Evolutionary conservation across 2,329 filamentous ascomycete species (phyloP).

Genomic region (Drechslera avenae): DNA sequence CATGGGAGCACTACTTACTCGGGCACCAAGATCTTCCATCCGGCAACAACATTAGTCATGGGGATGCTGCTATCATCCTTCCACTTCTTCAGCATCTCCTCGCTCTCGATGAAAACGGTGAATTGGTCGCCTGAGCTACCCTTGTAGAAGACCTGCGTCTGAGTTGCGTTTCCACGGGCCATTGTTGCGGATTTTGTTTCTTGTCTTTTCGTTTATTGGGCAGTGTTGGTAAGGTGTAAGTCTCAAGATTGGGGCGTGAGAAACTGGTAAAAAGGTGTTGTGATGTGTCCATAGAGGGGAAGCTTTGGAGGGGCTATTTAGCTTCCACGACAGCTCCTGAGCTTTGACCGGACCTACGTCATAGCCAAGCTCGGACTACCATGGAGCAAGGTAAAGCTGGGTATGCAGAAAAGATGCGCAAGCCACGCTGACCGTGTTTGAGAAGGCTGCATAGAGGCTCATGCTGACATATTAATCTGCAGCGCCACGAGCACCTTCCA

Average conservation of each 20-base stretch:
- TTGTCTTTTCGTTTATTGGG: conserved; percentile 3
- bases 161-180: conserved; percentile 57
- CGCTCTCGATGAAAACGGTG: conserved; percentile 67
- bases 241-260: background rate
- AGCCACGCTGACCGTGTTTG: background rate
- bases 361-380: conserved; percentile 34
- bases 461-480: conserved; percentile 13
- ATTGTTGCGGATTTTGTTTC: conserved; percentile 23
- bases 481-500: background rate
- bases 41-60: conserved; percentile 80
- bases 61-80: conserved; percentile 77
- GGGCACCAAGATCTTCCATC: conserved; percentile 88
- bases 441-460: conserved; percentile 19
- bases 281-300: conserved; percentile 23
- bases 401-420: background rate
- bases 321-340: conserved; percentile 22
- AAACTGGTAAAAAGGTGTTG: conserved; percentile 1
- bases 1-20: conserved; percentile 64
- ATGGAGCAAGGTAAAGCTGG: conserved; percentile 1
- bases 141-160: conserved; percentile 86
- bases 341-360: conserved; percentile 37
- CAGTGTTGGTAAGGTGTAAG: conserved; percentile 5
- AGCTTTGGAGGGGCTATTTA: conserved; percentile 45
- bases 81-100: conserved; percentile 77
- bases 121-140: conserved; percentile 70